Evolutionary conservation across 352 stramenopile genomes (phyloP), one percentile per base, ranked within the genome.

Genomic region (Saprolegnia parasitica): DNA sequence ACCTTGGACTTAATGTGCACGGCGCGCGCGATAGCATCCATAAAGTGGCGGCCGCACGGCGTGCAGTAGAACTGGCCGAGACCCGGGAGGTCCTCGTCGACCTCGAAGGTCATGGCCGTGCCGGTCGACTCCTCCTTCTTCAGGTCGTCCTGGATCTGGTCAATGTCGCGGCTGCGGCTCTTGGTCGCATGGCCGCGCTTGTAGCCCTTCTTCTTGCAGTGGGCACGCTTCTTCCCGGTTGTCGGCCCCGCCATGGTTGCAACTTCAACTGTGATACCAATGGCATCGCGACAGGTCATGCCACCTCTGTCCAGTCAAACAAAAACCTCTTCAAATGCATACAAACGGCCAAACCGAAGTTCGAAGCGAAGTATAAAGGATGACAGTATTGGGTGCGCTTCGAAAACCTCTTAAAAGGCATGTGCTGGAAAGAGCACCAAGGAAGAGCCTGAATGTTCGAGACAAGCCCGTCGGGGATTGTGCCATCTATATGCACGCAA

Each of bases 111-210:
- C 74, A 89, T 87, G 0, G 63, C 40, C 71, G 87, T 85, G 67
- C 84, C 86, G 24, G 74, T 77, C 52, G 76, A 6, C 58, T 83
- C 82, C 74, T 95, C 87, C 35, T 81, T 47, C 40, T 72, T 76
- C 64, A 95, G 56, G 58, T 95, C 87, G 80, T 95, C 87, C 79
- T 89, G 87, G 72, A 95, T 93, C 81, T 95, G 87, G 64, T 95
- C 87, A 15, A 95, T 78, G 55, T 95, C 87, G 35, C 87, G 84
- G 58, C 79, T 54, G 70, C 87, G 81, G 67, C 83, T 87, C 76
- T 93, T 93, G 67, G 87, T 95, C 57, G 83, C 77, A 71, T 95
- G 87, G 45, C 78, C 76, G 66, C 84, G 84, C 77, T 91, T 92
- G 84, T 93, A 95, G 58, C 88, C 76, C 68, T 92, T 95, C 74